phyloP scores from a whole-genome alignment of 2,329 filamentous ascomycete genomes.

The Chrysosphaeria jannelii region DNA sequence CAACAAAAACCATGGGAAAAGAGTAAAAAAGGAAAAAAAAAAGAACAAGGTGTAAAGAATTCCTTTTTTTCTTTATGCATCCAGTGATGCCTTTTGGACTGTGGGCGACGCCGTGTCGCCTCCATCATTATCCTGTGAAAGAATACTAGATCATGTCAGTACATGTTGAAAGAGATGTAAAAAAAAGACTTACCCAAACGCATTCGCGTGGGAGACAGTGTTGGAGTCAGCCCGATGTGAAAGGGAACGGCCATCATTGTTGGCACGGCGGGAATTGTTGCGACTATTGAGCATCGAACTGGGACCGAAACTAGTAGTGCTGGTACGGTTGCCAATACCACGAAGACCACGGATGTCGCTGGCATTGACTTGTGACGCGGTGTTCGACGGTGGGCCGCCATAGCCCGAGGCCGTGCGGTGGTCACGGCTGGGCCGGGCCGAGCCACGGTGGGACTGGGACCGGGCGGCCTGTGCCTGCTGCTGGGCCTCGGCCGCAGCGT shows the following conservation, averaged over 20 bases:
- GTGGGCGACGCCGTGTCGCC: too few relatives aligned
- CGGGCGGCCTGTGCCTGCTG: conserved; percentile 45
- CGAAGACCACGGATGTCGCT: conserved; percentile 79
- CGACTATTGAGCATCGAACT: conserved; percentile 69
- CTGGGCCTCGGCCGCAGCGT: conserved; percentile 49
- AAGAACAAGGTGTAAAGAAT: conserved; percentile 2
- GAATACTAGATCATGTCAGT: too few relatives aligned
- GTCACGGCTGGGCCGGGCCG: too few relatives aligned
- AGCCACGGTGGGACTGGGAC: conserved; percentile 30
- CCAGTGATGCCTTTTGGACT: too few relatives aligned
- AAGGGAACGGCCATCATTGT: conserved; percentile 40
- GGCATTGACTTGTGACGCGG: conserved; percentile 50
- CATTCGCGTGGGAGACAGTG: conserved; percentile 40
- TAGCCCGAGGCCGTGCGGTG: conserved; percentile 38
- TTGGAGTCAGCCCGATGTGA: conserved; percentile 20
- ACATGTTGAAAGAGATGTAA: not conserved
- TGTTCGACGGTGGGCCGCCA: conserved; percentile 59
- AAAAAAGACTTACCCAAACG: conserved; percentile 48
- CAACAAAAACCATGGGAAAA: not conserved
- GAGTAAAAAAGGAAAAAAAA: conserved; percentile 1
- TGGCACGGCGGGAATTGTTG: conserved; percentile 63
- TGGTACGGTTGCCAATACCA: conserved; percentile 36
- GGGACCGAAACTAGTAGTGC: conserved; percentile 37
- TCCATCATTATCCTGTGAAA: too few relatives aligned
- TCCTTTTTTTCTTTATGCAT: too few relatives aligned